A percentile compares a stretch with the other conserved stretches of the same genome.
Evolutionary conservation across 2,329 filamentous ascomycete genomes (phyloP).

Genomic region (Diaporthe humulicola): DNA sequence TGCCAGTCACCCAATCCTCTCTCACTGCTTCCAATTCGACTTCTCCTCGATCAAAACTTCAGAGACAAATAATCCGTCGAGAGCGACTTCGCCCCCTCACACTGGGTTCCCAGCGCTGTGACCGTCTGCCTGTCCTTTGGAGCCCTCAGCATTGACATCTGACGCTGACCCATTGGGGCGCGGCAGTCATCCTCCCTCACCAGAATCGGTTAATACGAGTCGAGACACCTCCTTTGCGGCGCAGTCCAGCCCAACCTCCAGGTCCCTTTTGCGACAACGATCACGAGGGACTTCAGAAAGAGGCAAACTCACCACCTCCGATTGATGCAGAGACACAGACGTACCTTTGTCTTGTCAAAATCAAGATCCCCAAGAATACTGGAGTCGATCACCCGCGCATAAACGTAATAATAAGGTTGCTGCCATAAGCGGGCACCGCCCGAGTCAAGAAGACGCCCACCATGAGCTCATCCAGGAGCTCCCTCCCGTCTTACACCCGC

Average conservation of each 20-base stretch:
- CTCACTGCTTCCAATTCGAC: background rate
- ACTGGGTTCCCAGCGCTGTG: background rate
- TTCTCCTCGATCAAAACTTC: background rate
- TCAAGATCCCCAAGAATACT: background rate
- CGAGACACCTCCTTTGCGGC: conserved; percentile 17
- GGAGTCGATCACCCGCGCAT: conserved; percentile 2
- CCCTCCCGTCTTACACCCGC: conserved; percentile 28
- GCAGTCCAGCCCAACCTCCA: conserved; percentile 13
- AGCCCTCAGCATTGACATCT: conserved; percentile 24
- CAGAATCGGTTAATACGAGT: conserved; percentile 5
- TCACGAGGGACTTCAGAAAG: background rate
- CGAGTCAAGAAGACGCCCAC: conserved; percentile 12
- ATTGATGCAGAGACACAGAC: background rate
- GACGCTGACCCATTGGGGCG: conserved; percentile 21
- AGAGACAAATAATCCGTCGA: background rate
- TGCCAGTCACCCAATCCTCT: background rate
- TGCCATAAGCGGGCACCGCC: conserved; percentile 1
- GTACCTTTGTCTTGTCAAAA: background rate
- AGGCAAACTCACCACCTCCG: background rate
- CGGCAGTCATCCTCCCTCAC: conserved; percentile 1
- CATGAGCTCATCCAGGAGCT: conserved; percentile 25
- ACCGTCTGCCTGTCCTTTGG: background rate
- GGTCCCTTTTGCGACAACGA: background rate
- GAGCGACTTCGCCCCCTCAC: background rate
- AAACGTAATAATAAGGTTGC: conserved; percentile 23